Evolutionary conservation across 106 monocot genomes (phyloP), one percentile per base, ranked within the genome.

Genomic region (Alisma plantagoaquatica): DNA sequence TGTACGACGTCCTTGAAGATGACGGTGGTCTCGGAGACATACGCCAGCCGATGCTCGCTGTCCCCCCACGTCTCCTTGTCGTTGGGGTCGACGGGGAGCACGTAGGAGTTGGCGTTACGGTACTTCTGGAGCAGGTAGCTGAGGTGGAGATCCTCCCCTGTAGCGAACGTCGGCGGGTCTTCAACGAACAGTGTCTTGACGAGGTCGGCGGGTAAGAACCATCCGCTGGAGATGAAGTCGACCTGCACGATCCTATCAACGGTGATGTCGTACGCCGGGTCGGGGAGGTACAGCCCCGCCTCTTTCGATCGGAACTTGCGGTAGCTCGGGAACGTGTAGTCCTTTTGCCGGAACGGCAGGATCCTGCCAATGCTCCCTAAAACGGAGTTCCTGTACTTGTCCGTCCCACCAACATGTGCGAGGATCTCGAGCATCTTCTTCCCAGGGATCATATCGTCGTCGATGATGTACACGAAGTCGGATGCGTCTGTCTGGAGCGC

Each of bases 41-140:
- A 88, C n/a, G 94, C 94, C 41, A 96, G 88, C 27, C 94, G 66
- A 63, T 96, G 96, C 78, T 96, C 96, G 23, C 96, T 96, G 59
- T 96, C 96, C 18, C 96, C 96, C 96, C 96, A 84, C 17, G 96
- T 96, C 32, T 84, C 96, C 48, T 82, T 96, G 70, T 96, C 84
- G 22, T 67, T 73, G 15, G 81, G 81, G 67, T 84, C 96, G 19
- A 89, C 89, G 0, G 96, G 96, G 18, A 96, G 42, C 54, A 96
- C 96, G 59, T 58, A 96, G 1, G 96, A 96, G 6, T 89, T 89
- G 0, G 96, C 88, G 53, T 78, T 81, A 51, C 88, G 80, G 73
- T 96, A 96, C 65, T 89, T 96, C 59, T 96, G 96, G 27, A 96
- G 84, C 71, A 89, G 96, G 61, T 96, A 96, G 49, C 96, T 96